Evolutionary conservation across 106 monocot species (phyloP).

Genomic region (Dioscorea zingiberensis): DNA sequence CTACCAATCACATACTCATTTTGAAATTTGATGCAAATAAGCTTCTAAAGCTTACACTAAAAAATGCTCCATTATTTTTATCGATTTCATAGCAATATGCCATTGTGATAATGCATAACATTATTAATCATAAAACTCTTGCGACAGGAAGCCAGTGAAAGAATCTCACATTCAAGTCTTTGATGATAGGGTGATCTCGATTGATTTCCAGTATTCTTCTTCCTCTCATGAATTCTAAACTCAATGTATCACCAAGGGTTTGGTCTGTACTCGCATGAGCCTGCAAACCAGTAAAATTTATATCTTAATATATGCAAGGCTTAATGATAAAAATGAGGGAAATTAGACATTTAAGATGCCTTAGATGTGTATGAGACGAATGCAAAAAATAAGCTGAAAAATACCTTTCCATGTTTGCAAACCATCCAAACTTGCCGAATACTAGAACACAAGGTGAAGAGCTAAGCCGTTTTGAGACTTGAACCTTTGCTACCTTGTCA

Average conservation of each 20-base stretch:
- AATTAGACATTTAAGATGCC: too few species aligned
- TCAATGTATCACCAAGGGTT: slow-evolving; percentile 87
- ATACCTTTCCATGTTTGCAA: slow-evolving; percentile 95
- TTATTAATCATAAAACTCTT: too few species aligned
- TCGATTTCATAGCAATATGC: too few species aligned
- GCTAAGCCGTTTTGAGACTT: slow-evolving; percentile 87
- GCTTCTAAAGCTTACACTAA: too few species aligned
- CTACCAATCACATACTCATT: slow-evolving; percentile 16
- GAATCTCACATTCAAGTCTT: slow-evolving; percentile 75
- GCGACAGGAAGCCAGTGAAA: background rate
- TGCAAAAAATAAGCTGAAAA: background rate
- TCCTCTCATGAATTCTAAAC: slow-evolving; percentile 95
- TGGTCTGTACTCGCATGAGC: slow-evolving; percentile 95
- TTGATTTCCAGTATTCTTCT: slow-evolving; percentile 89
- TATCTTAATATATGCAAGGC: too few species aligned
- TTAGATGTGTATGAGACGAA: background rate
- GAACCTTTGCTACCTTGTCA: slow-evolving; percentile 93
- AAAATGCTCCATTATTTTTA: too few species aligned
- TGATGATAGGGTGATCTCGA: slow-evolving; percentile 86
- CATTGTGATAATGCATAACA: too few species aligned
- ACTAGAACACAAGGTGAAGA: slow-evolving; percentile 97
- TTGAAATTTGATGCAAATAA: too few species aligned
- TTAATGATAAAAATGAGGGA: too few species aligned
- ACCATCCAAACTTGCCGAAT: slow-evolving; percentile 97
- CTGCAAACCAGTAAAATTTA: slow-evolving; percentile 15